Conservation (phyloP, 2,329 filamentous ascomycete genomes). For the Cladophialophora yegresii region DNA sequence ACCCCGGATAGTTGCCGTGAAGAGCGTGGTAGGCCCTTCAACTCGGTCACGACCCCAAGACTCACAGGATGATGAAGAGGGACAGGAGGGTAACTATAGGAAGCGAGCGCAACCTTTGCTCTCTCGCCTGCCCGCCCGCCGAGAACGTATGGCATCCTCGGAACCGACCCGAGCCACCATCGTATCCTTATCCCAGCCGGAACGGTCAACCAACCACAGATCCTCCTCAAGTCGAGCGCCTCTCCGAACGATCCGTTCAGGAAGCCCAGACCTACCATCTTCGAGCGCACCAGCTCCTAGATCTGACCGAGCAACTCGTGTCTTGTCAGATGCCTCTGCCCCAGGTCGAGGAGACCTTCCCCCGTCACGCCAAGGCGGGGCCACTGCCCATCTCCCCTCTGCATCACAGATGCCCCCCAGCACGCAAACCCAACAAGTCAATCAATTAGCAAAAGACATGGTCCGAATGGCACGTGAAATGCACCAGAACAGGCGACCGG, state of each 20-base stretch:
- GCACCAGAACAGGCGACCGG: constrained; percentile 7
- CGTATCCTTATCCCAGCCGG: constrained; percentile 7
- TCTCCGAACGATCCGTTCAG: not conserved
- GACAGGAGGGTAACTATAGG: not conserved
- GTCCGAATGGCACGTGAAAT: constrained; percentile 24
- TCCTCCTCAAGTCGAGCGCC: not conserved
- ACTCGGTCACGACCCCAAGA: not conserved
- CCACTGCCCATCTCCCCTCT: not conserved
- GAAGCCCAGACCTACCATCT: constrained; percentile 1
- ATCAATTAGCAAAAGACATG: constrained; percentile 23
- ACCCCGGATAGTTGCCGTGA: not conserved
- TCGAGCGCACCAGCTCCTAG: constrained; percentile 19
- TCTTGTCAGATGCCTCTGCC: not conserved
- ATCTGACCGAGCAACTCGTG: not conserved
- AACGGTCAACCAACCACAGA: constrained; percentile 6
- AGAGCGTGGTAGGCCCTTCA: not conserved
- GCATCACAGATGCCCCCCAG: not conserved
- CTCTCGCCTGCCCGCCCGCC: not conserved
- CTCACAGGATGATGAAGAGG: not conserved
- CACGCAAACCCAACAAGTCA: constrained; percentile 8
- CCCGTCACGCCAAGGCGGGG: not conserved
- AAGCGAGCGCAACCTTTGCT: not conserved
- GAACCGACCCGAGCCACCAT: not conserved
- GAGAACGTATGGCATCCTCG: not conserved
- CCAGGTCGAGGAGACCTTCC: not conserved